A percentile compares a stretch with the other conserved stretches of the same genome.
phyloP scores from a whole-genome alignment of 331 rosid genomes.

The Spiraea crenata region DNA sequence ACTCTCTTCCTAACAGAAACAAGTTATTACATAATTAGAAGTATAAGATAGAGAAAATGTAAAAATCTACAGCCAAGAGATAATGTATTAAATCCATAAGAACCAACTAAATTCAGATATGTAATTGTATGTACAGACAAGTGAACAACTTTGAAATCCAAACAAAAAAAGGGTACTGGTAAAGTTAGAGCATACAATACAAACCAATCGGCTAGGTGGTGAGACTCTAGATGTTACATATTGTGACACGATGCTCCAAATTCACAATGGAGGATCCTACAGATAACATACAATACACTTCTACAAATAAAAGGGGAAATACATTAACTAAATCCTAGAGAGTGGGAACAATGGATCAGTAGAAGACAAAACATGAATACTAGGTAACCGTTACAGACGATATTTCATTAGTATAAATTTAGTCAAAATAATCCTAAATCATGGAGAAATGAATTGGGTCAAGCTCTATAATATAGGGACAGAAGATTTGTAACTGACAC shows the following conservation, averaged over 20 bases:
- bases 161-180: background rate
- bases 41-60: background rate
- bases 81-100: background rate
- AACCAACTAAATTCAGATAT: background rate
- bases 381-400: background rate
- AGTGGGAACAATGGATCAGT: background rate
- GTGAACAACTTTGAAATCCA: background rate
- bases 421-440: background rate
- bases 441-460: background rate
- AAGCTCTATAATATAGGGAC: background rate
- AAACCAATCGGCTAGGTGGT: background rate
- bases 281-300: background rate
- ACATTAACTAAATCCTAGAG: background rate
- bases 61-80: background rate
- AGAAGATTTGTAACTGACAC: background rate
- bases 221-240: background rate
- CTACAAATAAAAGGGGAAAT: background rate
- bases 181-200: background rate
- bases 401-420: background rate
- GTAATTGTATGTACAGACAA: background rate
- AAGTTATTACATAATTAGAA: constrained; percentile 22
- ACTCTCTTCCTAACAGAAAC: constrained; percentile 64
- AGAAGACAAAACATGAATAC: background rate
- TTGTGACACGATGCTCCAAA: background rate
- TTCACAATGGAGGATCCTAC: background rate